Percentiles rank a stretch among this genome's conserved stretches.
These are phyloP conservation scores for Gracilaria domingensis DNA, from an alignment of 23 red algal genomes.

Conservation along the genomic window DNA sequence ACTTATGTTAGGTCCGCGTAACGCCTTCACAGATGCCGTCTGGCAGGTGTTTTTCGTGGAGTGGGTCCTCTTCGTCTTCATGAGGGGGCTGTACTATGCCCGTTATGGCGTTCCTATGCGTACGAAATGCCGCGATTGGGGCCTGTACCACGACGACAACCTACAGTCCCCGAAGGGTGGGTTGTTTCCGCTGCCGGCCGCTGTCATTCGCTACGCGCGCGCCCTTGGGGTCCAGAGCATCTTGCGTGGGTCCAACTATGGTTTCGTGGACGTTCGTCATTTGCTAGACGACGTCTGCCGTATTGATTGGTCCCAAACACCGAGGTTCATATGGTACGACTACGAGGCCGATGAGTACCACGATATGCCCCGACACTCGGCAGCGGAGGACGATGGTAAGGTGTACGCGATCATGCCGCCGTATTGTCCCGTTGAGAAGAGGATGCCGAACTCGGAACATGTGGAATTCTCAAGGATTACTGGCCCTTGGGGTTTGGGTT, in stretches of 20 bases:
- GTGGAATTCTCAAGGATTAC: background rate
- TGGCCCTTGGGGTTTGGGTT: background rate
- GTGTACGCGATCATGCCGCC: background rate
- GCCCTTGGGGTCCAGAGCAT: background rate
- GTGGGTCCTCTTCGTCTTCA: too few species aligned
- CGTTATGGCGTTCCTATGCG: too few species aligned
- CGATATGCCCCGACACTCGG: background rate
- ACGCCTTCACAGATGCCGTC: too few species aligned
- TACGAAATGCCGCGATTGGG: too few species aligned
- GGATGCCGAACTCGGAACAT: background rate
- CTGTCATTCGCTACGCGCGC: background rate
- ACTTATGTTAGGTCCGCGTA: too few species aligned
- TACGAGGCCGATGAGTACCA: background rate
- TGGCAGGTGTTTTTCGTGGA: too few species aligned
- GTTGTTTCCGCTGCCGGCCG: background rate
- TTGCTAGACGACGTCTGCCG: background rate
- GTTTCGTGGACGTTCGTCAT: background rate
- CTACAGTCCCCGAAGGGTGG: background rate
- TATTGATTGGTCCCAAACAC: background rate
- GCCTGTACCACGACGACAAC: background rate
- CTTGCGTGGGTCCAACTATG: background rate
- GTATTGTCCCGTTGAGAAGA: background rate
- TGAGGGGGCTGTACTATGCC: too few species aligned
- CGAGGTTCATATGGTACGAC: background rate
- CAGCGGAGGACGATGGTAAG: background rate